phyloP scores from a whole-genome alignment of 768 basidiomycete species.

The Russula emetica region DNA sequence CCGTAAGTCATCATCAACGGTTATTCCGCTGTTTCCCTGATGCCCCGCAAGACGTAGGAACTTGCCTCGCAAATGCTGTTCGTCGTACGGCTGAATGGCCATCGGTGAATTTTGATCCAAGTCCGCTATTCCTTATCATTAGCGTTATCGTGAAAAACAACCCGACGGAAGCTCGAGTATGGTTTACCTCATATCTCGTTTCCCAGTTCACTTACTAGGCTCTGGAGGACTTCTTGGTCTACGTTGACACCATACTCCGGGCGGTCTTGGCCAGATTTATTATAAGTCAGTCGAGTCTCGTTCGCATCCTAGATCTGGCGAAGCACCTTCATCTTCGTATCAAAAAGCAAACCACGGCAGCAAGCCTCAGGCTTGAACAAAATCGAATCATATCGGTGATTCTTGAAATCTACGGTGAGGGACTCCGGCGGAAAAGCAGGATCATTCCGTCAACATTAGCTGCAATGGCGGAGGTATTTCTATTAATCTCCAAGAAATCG shows the following conservation, averaged over 20 bases:
- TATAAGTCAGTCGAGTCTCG: constrained; percentile 43
- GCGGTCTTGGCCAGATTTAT: constrained; percentile 47
- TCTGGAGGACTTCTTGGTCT: constrained; percentile 53
- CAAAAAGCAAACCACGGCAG: constrained; percentile 17
- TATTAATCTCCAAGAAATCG: neutral
- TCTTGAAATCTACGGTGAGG: constrained; percentile 51
- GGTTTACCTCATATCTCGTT: constrained; percentile 5
- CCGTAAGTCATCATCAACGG: constrained; percentile 38
- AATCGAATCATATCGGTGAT: constrained; percentile 21
- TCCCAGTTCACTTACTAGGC: neutral
- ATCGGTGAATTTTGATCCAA: constrained; percentile 48
- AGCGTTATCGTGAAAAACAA: constrained; percentile 56
- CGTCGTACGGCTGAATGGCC: constrained; percentile 56
- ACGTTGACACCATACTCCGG: constrained; percentile 58
- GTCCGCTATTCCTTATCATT: constrained; percentile 50
- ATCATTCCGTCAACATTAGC: constrained; percentile 46
- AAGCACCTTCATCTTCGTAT: constrained; percentile 38
- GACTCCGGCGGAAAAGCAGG: constrained; percentile 50
- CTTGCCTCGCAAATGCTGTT: constrained; percentile 49
- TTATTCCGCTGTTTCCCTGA: neutral
- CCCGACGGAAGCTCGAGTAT: constrained; percentile 52
- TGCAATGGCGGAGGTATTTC: constrained; percentile 52
- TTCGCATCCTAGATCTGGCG: constrained; percentile 47
- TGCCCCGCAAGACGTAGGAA: constrained; percentile 47
- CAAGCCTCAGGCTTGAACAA: constrained; percentile 16